phyloP scores from a whole-genome alignment of 306 rosid species.

The Psophocarpus tetragonolobus region DNA sequence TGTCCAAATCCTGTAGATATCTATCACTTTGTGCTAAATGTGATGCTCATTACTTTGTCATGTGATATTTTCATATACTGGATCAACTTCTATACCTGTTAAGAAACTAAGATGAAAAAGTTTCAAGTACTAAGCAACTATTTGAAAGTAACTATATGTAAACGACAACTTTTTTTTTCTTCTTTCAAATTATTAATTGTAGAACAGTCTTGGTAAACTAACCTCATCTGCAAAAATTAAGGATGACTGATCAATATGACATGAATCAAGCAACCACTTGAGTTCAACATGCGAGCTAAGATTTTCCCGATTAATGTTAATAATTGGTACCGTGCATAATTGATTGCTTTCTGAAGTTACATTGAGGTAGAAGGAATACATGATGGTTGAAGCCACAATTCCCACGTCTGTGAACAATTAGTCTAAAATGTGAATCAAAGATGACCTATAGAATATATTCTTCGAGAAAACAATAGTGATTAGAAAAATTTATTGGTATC shows the following conservation, averaged over 20 bases:
- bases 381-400: constrained; percentile 67
- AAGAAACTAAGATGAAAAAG: constrained; percentile 3
- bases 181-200: neutral
- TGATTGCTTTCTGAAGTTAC: constrained; percentile 50
- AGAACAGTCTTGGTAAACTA: constrained; percentile 22
- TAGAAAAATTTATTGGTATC: neutral
- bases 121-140: constrained; percentile 5
- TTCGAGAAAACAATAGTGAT: neutral
- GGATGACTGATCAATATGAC: constrained; percentile 72
- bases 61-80: neutral
- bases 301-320: constrained; percentile 70
- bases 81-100: neutral
- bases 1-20: neutral
- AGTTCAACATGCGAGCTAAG: constrained; percentile 69
- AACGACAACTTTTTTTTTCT: neutral
- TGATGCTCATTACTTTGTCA: neutral
- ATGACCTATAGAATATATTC: neutral
- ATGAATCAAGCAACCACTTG: constrained; percentile 83
- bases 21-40: neutral
- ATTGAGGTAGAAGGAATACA: constrained; percentile 73
- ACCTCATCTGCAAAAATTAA: constrained; percentile 84
- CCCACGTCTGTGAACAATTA: constrained; percentile 65
- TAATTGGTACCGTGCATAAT: constrained; percentile 72
- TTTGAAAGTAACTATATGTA: no score
- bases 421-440: neutral